Evolutionary conservation across 306 rosid genomes (phyloP).

Genomic region (Corylus avellana): DNA sequence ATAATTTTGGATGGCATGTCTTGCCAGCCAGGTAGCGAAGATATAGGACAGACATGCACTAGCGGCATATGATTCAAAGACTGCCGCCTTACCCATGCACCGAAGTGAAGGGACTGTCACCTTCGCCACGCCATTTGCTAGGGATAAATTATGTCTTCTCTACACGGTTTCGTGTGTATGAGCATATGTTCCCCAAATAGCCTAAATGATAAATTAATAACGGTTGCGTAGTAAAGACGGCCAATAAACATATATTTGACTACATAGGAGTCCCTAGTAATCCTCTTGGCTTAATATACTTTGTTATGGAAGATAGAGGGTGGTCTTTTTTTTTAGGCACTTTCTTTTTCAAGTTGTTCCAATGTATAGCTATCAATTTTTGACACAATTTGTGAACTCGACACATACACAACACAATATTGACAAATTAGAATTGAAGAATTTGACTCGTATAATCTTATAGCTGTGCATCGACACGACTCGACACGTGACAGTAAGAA

Average conservation of each 20-base stretch:
- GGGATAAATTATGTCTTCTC: too few relatives aligned
- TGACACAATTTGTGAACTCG: too few relatives aligned
- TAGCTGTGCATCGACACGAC: too few relatives aligned
- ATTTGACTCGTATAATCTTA: too few relatives aligned
- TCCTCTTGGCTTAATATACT: too few relatives aligned
- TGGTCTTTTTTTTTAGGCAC: neutral
- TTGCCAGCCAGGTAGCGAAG: neutral
- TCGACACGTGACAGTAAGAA: too few relatives aligned
- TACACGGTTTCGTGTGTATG: neutral
- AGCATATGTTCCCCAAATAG: neutral
- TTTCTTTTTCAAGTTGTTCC: neutral
- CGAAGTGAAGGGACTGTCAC: neutral
- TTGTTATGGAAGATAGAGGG: too few relatives aligned
- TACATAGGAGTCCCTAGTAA: too few relatives aligned
- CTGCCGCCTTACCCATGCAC: too few relatives aligned
- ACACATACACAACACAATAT: too few relatives aligned
- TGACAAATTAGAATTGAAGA: too few relatives aligned
- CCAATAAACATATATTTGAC: neutral
- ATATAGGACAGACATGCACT: neutral
- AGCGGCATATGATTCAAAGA: too few relatives aligned
- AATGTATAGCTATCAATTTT: neutral
- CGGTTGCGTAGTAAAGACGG: neutral
- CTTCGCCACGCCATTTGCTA: neutral
- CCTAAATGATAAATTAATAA: neutral
- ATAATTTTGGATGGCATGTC: neutral